A percentile compares a stretch with the other conserved stretches of the same genome.
Evolutionary conservation across 2,329 filamentous ascomycete genomes (phyloP).

Genomic region (Colletotrichum higginsianum): DNA sequence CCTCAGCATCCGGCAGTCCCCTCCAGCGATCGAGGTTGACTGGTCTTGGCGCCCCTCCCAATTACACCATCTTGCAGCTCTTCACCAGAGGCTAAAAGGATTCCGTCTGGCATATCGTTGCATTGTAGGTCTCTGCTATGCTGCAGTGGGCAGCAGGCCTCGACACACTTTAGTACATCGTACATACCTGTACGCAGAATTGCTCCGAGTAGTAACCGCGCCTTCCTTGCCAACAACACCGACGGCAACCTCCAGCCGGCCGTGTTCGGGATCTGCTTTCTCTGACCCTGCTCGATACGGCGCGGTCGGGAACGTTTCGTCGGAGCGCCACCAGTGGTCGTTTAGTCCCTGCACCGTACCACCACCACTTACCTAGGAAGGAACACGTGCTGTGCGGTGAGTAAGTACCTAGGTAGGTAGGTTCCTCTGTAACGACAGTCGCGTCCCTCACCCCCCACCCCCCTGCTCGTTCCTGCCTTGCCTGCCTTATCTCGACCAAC

Average conservation of each 20-base stretch:
- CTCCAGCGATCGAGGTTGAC: background rate
- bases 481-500: slow-evolving; percentile 3
- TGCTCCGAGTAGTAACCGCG: background rate
- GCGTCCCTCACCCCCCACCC: background rate
- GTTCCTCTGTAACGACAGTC: background rate
- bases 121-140: background rate
- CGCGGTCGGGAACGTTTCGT: slow-evolving; percentile 22
- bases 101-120: background rate
- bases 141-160: background rate
- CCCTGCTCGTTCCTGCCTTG: background rate
- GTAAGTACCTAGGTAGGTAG: too few species aligned
- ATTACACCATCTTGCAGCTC: slow-evolving; percentile 13
- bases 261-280: slow-evolving; percentile 20
- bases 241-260: background rate
- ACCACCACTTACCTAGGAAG: background rate
- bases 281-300: background rate
- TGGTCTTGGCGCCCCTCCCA: slow-evolving; percentile 5
- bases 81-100: background rate
- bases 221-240: background rate
- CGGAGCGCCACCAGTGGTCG: slow-evolving; percentile 18
- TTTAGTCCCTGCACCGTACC: slow-evolving; percentile 3
- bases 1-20: background rate
- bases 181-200: background rate
- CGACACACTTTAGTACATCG: slow-evolving; percentile 2
- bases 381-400: slow-evolving; percentile 17